Evolutionary conservation across 2,329 filamentous ascomycete genomes (phyloP), one percentile per base, ranked within the genome.

Genomic region (Arthrobotrys sphaeroides): DNA sequence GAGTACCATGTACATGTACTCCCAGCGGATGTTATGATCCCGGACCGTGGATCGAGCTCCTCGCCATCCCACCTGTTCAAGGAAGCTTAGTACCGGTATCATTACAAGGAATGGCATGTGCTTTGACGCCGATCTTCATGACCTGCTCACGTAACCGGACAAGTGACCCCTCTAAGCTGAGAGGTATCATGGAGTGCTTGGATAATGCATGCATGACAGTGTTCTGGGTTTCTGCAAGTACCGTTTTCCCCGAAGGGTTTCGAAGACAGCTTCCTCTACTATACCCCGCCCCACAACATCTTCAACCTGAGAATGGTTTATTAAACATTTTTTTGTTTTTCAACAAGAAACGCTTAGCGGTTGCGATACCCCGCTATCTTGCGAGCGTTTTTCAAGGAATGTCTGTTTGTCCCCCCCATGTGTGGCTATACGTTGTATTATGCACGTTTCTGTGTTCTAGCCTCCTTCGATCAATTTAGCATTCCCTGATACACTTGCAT

Each of bases 51-150:
- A 55, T 33, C 13, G 47, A 53, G n/a, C 26, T 53, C 16, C 40
- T 43, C 40, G n/a, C 16, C 7, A 53, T n/a, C 13, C 38, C 28
- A 55, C 51, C 51, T 55, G 51, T 31, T 55, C 51, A 24, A 55
- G 16, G 20, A 53, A 51, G 10, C 13, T n/a, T 7, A 16, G n/a
- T 6, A 10, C 10, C 18, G 5, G 5, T 47, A 51, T 33, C 47
- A 51, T 18, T 51, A n/a, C 26, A 3, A 38, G 31, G 51, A 24
- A 16, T n/a, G n/a, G n/a, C n/a, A 31, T 53, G 47, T 53, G 51
- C 31, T 55, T 55, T 55, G 51, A 55, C 51, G 18, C 51, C 20
- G 28, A 53, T 33, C 26, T 33, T 20, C 22, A 53, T 20, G 16
- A 24, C 31, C 12, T 38, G 5, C 38, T 28, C 10, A 38, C 51